A percentile compares a stretch with the other conserved stretches of the same genome.
Conservation (phyloP, 805 yeast species). For the Metschnikowia henanensis region DNA sequence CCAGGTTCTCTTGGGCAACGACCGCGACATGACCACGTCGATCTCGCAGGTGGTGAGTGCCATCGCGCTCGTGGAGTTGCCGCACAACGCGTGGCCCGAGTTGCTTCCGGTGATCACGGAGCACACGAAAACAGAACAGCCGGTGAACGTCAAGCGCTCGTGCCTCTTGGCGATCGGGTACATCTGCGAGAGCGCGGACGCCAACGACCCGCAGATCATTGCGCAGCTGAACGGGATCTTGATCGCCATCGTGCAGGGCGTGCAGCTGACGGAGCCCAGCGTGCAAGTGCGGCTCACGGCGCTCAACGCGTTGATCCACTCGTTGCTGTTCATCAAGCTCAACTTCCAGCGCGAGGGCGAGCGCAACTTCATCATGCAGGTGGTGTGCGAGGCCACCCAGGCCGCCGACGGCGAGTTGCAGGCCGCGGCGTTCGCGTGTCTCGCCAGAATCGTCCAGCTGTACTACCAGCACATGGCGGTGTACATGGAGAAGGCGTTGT, state of each 20-base stretch:
- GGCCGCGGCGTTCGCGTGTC: conserved; percentile 94
- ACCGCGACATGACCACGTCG: conserved; percentile 79
- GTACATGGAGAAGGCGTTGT: conserved; percentile 96
- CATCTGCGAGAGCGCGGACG: conserved; percentile 94
- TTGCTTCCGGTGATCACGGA: conserved; percentile 81
- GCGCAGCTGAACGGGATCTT: conserved; percentile 89
- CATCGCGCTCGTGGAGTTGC: conserved; percentile 94
- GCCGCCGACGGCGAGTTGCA: conserved; percentile 78
- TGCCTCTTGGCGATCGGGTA: conserved; percentile 90
- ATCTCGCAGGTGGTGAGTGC: conserved; percentile 96
- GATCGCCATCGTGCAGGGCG: conserved; percentile 97
- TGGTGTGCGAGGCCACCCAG: conserved; percentile 98
- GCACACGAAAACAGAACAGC: conserved; percentile 77
- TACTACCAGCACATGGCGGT: conserved; percentile 89
- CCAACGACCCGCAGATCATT: conserved; percentile 70
- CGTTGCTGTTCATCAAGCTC: conserved; percentile 82
- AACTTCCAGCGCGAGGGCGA: conserved; percentile 94
- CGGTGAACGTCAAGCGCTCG: conserved; percentile 80
- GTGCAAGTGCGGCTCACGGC: conserved; percentile 83
- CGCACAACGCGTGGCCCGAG: conserved; percentile 84
- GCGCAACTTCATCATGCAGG: conserved; percentile 97
- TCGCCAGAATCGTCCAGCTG: conserved; percentile 86
- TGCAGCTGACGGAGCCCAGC: conserved; percentile 77
- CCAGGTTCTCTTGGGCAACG: conserved; percentile 61
- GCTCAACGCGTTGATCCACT: conserved; percentile 84